Percentiles rank a stretch among this genome's conserved stretches.
Conservation (phyloP, 257 asterid genomes). For the Leonotis leonurus region DNA sequence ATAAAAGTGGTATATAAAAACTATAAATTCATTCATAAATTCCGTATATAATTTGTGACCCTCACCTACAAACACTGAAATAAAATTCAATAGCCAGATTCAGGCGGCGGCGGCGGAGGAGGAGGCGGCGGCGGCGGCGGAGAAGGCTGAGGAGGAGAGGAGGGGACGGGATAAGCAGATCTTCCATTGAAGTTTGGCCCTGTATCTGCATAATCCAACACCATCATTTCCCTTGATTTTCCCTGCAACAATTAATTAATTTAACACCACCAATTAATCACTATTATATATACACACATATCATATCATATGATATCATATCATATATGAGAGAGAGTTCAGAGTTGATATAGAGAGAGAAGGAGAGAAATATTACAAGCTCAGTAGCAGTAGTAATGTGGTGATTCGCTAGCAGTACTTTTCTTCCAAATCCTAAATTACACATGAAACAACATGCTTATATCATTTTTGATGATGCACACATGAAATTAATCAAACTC, state of each 20-base stretch:
- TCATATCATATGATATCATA: too few relatives aligned
- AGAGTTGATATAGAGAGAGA: not conserved
- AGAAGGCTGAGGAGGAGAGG: not conserved
- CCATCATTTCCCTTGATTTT: constrained; percentile 27
- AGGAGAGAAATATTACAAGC: not conserved
- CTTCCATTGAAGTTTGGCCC: constrained; percentile 47
- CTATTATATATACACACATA: too few relatives aligned
- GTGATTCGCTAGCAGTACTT: constrained; percentile 10
- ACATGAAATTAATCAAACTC: not conserved
- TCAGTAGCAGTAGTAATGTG: constrained; percentile 8
- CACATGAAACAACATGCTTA: not conserved
- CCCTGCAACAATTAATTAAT: constrained; percentile 22
- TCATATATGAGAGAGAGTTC: not conserved
- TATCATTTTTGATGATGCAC: not conserved
- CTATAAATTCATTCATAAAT: too few relatives aligned
- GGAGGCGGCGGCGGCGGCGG: not conserved
- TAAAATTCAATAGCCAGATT: not conserved
- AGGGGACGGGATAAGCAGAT: constrained; percentile 16
- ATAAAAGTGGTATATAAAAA: too few relatives aligned
- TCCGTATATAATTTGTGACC: too few relatives aligned
- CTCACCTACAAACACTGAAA: not conserved
- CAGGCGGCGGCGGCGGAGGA: not conserved
- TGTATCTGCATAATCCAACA: constrained; percentile 44
- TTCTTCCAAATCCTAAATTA: constrained; percentile 35
- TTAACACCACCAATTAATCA: not conserved